Evolutionary conservation across 2,329 filamentous ascomycete species (phyloP), one percentile per base, ranked within the genome.

Genomic region (Fusarium sororula): DNA sequence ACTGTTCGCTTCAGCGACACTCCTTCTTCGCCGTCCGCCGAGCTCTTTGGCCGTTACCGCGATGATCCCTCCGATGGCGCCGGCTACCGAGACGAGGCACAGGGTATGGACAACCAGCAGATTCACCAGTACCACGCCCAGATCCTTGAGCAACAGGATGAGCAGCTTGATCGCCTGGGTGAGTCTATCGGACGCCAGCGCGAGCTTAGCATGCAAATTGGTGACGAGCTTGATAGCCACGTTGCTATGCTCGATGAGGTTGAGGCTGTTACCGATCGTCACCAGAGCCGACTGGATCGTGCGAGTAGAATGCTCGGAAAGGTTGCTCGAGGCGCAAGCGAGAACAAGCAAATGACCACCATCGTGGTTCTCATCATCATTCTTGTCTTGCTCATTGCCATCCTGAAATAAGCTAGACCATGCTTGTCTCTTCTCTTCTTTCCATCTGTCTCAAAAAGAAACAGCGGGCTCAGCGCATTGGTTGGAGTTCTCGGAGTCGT

Each of bases 131-230:
- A 97, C 82, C 96, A 99, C 84, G 86, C 88, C 63, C 90, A 91
- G 71, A 91, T 98, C 32, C 86, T 99, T 42, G 88, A 89, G n/a
- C 92, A 98, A 71, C 96, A 99, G 83, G 96, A 99, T 80, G 93
- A 94, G 74, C 95, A 98, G 82, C 88, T 99, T n/a, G 96, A 98
- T 81, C 87, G 89, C 15, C 86, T 99, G 8, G 94, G 95, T n/a
- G 90, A 91, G 78, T 94, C 91, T 66, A 98, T 99, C 76, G 90
- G 93, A 8, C 90, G 96, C 44, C 96, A 98, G 85, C 88, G 97
- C 56, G 94, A 98, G 84, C 87, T 99, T 70, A 95, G 93, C 80
- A 97, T 98, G 85, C 94, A 96, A 85, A 98, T 99, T 79, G 96
- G 96, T 37, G 94, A 98, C 81, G 96, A 99, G 86, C 87, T 99